Evolutionary conservation across 2,329 filamentous ascomycete genomes (phyloP), one percentile per base, ranked within the genome.

Genomic region (Paecilomyces sp.): DNA sequence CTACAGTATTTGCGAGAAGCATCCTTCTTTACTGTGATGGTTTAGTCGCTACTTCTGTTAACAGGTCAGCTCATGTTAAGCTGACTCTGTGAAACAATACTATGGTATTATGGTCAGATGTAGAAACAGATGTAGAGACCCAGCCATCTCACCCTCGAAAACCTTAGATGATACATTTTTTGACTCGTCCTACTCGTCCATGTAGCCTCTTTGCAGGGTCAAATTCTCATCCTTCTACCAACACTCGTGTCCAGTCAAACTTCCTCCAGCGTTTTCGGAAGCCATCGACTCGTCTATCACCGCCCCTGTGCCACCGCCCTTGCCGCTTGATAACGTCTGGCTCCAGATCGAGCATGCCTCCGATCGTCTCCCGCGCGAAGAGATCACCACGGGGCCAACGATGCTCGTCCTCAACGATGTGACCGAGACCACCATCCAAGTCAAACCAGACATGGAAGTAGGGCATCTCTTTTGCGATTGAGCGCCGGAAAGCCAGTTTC

Each of bases 391-490:
- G 85, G 0, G 95, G 95, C 94, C 94, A 99, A 56, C 87, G 81
- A 55, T 86, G 83, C 30, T 86, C 80, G 67, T 99, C 90, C 75
- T 99, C 94, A 0, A 99, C 90, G 8, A 99, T 81, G 73, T 99
- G 94, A 0, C 91, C 94, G 64, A 99, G 76, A 0, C 94, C 94
- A 2, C 94, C 94, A 70, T 99, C 92, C 0, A 99, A 79, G 57
- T 86, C 85, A 71, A 97, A 97, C 92, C 93, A 99, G 22, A 88
- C 93, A 73, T 99, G 94, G 69, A 99, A 99, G 74, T 99, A 99
- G 0, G 95, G 93, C 90, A 95, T 93, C 79, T 99, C 93, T 77
- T 95, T 96, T 12, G 90, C 91, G 62, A 99, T 80, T 22, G 84
- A 88, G 59, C 87, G 83, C 0, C 93, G 83, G 73, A 99, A 99